Percentiles rank a stretch among this genome's conserved stretches.
Evolutionary conservation across 2,329 filamentous ascomycete genomes (phyloP).

Genomic region (Fusarium irregulare): DNA sequence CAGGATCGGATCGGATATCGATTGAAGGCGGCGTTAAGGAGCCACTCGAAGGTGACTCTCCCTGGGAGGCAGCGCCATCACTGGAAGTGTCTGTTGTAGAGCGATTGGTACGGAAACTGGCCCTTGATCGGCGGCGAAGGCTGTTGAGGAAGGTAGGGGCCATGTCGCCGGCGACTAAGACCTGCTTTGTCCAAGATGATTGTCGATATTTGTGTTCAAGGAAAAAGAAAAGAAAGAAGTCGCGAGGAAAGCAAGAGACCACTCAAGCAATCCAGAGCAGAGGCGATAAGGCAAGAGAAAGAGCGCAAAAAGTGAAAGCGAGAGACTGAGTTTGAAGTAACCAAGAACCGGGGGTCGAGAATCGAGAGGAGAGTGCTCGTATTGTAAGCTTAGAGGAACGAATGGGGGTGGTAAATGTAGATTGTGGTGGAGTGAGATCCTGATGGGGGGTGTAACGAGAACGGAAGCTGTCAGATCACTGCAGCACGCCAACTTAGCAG

Average conservation of each 20-base stretch:
- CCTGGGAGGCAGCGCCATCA: slow-evolving; percentile 67
- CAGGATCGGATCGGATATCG: slow-evolving; percentile 72
- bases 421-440: slow-evolving; percentile 35
- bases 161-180: slow-evolving; percentile 52
- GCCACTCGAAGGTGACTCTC: slow-evolving; percentile 73
- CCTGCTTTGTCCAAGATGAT: slow-evolving; percentile 23
- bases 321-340: slow-evolving; percentile 28
- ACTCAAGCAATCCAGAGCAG: slow-evolving; percentile 4
- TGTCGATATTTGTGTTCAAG: slow-evolving; percentile 14
- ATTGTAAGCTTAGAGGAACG: slow-evolving; percentile 31
- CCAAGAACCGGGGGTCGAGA: slow-evolving; percentile 17
- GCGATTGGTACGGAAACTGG: slow-evolving; percentile 75
- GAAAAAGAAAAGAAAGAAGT: slow-evolving; percentile 5
- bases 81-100: slow-evolving; percentile 69
- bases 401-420: slow-evolving; percentile 28
- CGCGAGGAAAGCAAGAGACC: slow-evolving; percentile 15
- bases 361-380: slow-evolving; percentile 31
- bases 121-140: slow-evolving; percentile 79
- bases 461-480: slow-evolving; percentile 15
- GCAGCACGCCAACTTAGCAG: not conserved
- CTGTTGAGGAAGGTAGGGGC: slow-evolving; percentile 75
- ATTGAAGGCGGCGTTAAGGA: slow-evolving; percentile 82
- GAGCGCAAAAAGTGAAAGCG: not conserved
- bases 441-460: slow-evolving; percentile 29
- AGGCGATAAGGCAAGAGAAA: not conserved